Base-by-base conservation (phyloP, 306 rosid genomes). In the Coriaria nepalensis region DNA sequence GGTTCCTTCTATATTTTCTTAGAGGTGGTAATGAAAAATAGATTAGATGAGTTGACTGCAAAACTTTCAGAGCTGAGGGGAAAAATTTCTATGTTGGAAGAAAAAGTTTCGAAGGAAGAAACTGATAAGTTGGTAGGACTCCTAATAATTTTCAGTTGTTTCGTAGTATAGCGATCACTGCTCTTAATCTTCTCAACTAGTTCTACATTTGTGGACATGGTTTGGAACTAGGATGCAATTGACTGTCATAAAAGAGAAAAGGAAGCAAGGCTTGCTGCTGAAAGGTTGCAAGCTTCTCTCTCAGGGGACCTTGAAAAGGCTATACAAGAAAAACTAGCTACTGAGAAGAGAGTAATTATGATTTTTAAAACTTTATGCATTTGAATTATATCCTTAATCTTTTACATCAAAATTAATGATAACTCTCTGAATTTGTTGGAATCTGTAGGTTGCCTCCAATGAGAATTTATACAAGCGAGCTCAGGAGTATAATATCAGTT, bases 401-500 rank as follows among this genome's bases (percentile, higher is more conserved):
- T 20, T 20, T 20, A 1, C 29, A 20, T 20, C 29, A 20, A 20
- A 20, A 20, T 3, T 20, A 1, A 20, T 20, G 29, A 20, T 20
- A 20, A 20, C 9, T 50, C 34, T 10, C 48, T 61, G 34, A 33
- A 6, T 5, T 9, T 52, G 39, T 20, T 36, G 41, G 33, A 35
- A 13, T 48, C 49, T 74, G 61, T 71, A 90, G 98, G 87, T 83
- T 50, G 71, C 69, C 58, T 72, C 87, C 36, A 75, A 68, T 45
- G 95, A 85, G 62, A 87, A 81, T 59, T 59, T 79, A 68, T 77
- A 85, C 79, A 79, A 73, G 40, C 75, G 85, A 49, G 78, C 81
- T 5, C 87, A 90, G 55, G 96, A 90, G 76, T 90, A 81, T 55
- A 90, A 90, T 55, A 79, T 80, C 67, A 78, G 86, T 60, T 68